A percentile compares a stretch with the other conserved stretches of the same genome.
Evolutionary conservation across 495 filamentous ascomycete species (phyloP).

Genomic region (Opeltia flavorubescens): DNA sequence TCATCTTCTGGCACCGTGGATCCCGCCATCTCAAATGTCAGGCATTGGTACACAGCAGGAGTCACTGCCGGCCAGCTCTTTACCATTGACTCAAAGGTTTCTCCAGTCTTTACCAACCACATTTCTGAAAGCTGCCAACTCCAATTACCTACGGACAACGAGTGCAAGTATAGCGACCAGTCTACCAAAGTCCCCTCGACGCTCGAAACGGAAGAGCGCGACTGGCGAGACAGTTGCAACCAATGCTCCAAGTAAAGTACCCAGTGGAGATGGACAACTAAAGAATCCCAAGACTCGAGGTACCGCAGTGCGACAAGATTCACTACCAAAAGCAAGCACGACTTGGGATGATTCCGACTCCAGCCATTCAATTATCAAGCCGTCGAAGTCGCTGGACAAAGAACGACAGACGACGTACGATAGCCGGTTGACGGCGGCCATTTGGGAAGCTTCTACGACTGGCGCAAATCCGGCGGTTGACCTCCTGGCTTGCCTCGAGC

Average conservation of each 20-base stretch:
- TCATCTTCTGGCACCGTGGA: conserved; percentile 94
- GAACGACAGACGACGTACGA: conserved; percentile 76
- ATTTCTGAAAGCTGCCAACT: conserved; percentile 85
- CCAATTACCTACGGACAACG: conserved; percentile 83
- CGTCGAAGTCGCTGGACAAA: conserved; percentile 23
- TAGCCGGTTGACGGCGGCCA: conserved; percentile 70
- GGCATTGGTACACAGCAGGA: conserved; percentile 63
- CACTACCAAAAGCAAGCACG: neutral
- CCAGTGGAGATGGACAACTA: neutral
- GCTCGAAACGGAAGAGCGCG: conserved; percentile 43
- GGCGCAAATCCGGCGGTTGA: conserved; percentile 92
- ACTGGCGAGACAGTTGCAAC: conserved; percentile 15
- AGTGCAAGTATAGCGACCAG: conserved; percentile 79
- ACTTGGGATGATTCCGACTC: neutral
- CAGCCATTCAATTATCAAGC: neutral
- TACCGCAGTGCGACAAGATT: neutral
- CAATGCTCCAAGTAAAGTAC: neutral
- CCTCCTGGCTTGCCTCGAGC: conserved; percentile 81
- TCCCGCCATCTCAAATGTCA: conserved; percentile 92
- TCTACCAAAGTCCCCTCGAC: conserved; percentile 56
- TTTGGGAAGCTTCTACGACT: conserved; percentile 88
- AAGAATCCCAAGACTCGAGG: neutral
- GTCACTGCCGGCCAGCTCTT: conserved; percentile 60
- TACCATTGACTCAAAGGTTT: conserved; percentile 85
- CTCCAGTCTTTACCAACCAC: conserved; percentile 84